These are phyloP conservation scores for Salix arbutifolia DNA, from an alignment of 345 rosid species.

Conservation along the genomic window DNA sequence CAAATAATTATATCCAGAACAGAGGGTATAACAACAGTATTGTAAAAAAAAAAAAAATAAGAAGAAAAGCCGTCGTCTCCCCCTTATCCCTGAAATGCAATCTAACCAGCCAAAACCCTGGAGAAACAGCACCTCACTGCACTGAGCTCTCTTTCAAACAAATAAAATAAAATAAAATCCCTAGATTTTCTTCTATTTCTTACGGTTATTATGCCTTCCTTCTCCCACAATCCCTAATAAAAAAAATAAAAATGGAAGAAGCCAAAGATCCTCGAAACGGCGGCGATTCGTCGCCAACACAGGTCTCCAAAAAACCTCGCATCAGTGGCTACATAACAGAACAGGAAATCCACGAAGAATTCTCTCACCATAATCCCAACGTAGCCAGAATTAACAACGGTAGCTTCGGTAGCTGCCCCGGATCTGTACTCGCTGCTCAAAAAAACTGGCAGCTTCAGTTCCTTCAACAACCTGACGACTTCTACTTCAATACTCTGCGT, in stretches of 20 bases:
- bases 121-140: not conserved
- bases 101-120: not conserved
- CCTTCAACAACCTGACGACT: slow-evolving; percentile 70
- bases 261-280: slow-evolving; percentile 46
- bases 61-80: not conserved
- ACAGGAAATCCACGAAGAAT: slow-evolving; percentile 49
- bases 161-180: not conserved
- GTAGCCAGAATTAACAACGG: slow-evolving; percentile 73
- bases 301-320: slow-evolving; percentile 43
- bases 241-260: slow-evolving; percentile 3
- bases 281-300: slow-evolving; percentile 34
- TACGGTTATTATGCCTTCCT: slow-evolving; percentile 2
- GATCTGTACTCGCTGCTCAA: slow-evolving; percentile 54
- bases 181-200: not conserved
- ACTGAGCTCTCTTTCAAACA: not conserved
- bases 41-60: not conserved
- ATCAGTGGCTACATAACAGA: slow-evolving; percentile 29
- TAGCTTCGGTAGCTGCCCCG: slow-evolving; percentile 77
- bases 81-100: not conserved
- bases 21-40: too few species aligned
- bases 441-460: slow-evolving; percentile 58
- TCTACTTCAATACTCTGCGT: slow-evolving; percentile 63
- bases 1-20: too few species aligned
- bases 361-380: slow-evolving; percentile 63
- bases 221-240: slow-evolving; percentile 24